phyloP scores from a whole-genome alignment of 129 eudicot species.

The Oenanthe sinensis region DNA sequence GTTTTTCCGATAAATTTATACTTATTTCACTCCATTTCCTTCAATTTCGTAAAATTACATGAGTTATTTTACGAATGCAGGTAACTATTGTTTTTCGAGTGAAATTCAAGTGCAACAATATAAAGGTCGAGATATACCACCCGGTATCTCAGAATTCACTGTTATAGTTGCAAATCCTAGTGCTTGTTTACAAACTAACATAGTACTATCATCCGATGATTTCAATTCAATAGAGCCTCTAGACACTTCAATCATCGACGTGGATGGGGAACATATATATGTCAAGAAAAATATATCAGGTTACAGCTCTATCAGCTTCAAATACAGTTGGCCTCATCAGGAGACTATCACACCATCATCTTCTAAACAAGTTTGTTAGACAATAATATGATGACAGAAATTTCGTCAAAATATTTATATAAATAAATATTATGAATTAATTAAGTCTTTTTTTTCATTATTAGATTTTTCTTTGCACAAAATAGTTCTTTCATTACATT shows the following conservation, averaged over 20 bases:
- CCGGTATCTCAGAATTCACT: not conserved
- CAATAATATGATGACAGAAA: no score
- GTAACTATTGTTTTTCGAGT: no score
- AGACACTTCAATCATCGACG: not conserved
- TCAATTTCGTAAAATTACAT: no score
- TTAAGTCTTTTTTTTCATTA: no score
- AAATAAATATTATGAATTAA: no score
- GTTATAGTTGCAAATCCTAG: not conserved
- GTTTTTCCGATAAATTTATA: no score
- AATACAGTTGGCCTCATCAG: not conserved
- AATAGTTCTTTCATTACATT: no score
- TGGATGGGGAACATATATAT: not conserved
- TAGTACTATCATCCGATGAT: not conserved
- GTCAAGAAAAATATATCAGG: not conserved
- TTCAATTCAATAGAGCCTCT: not conserved
- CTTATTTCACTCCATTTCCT: no score
- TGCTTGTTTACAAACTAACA: not conserved
- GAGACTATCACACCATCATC: not conserved
- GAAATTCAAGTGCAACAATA: no score
- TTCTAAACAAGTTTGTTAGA: not conserved
- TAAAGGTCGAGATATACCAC: no score
- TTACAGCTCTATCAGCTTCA: not conserved
- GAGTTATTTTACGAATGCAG: no score
- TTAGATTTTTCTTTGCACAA: no score
- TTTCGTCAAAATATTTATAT: not conserved